Conservation (phyloP, 1,139 yeast genomes). For the Geotrichum australiense region DNA sequence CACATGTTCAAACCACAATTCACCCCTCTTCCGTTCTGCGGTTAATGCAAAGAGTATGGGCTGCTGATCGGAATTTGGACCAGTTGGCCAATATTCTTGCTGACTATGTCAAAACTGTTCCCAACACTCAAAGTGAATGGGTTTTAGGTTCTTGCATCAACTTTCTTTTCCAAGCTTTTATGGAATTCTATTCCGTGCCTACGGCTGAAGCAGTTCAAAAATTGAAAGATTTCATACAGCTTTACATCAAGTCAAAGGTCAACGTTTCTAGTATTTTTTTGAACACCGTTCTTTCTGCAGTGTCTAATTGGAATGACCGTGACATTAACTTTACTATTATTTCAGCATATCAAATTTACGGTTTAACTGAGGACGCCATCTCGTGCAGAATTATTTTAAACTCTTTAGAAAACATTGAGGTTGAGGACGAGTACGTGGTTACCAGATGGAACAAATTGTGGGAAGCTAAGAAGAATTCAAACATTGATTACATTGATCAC, state of each 20-base stretch:
- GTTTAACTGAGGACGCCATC: constrained; percentile 58
- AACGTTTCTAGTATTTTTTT: constrained; percentile 65
- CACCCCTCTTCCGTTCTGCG: constrained; percentile 73
- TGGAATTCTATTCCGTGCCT: constrained; percentile 50
- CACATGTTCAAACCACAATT: constrained; percentile 65
- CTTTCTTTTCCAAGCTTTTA: constrained; percentile 60
- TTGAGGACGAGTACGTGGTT: constrained; percentile 49
- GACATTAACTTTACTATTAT: constrained; percentile 58
- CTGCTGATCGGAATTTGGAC: constrained; percentile 37
- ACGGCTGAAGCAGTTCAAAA: constrained; percentile 50
- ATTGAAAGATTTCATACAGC: constrained; percentile 51
- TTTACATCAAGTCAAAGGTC: constrained; percentile 50
- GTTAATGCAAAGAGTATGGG: constrained; percentile 58
- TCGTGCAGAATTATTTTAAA: constrained; percentile 72
- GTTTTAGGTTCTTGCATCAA: constrained; percentile 63
- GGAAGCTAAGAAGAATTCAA: constrained; percentile 34
- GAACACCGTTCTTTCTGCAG: constrained; percentile 66
- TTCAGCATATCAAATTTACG: constrained; percentile 52
- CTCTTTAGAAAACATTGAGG: constrained; percentile 61
- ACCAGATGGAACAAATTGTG: constrained; percentile 15
- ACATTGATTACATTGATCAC: constrained; percentile 58
- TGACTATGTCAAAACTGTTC: constrained; percentile 62
- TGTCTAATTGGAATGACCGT: constrained; percentile 62
- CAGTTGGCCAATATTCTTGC: constrained; percentile 53
- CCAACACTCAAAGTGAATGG: constrained; percentile 56